phyloP scores from a whole-genome alignment of 164 flowering plant genomes.

The Macadamia integrifolia region DNA sequence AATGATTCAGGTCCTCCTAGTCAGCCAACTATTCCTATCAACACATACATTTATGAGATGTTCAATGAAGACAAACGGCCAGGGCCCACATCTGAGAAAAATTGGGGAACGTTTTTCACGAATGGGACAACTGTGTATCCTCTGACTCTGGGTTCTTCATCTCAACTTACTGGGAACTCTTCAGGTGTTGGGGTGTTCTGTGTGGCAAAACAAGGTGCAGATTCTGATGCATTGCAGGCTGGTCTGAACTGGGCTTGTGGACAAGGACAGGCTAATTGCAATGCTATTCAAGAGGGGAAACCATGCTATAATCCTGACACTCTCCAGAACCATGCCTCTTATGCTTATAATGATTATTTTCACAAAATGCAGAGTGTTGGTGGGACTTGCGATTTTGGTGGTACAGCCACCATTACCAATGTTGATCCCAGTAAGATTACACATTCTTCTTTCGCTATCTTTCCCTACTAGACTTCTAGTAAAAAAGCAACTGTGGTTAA shows the following conservation, averaged over 20 bases:
- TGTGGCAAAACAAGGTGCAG: constrained; percentile 57
- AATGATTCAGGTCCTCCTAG: constrained; percentile 78
- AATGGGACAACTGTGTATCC: constrained; percentile 62
- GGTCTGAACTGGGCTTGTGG: constrained; percentile 97
- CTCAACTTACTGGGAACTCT: constrained; percentile 28
- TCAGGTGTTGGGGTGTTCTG: constrained; percentile 44
- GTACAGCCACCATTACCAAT: constrained; percentile 54
- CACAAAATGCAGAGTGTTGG: constrained; percentile 57
- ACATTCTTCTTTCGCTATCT: not conserved
- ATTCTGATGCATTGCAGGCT: constrained; percentile 40
- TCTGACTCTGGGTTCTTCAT: constrained; percentile 28
- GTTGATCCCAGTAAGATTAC: constrained; percentile 75
- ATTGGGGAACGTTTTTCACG: constrained; percentile 58
- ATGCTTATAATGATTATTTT: constrained; percentile 87
- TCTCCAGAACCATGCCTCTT: constrained; percentile 65
- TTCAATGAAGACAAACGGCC: constrained; percentile 67
- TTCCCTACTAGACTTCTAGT: not conserved
- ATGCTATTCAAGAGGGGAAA: constrained; percentile 63
- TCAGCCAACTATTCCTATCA: constrained; percentile 52
- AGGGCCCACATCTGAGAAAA: constrained; percentile 62
- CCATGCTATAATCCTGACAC: constrained; percentile 66
- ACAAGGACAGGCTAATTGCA: constrained; percentile 67
- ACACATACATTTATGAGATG: constrained; percentile 72
- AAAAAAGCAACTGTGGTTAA: not conserved
- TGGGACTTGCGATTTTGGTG: constrained; percentile 86